Evolutionary conservation across 495 filamentous ascomycete species (phyloP), one percentile per base, ranked within the genome.

Genomic region (Penicillium salamii): DNA sequence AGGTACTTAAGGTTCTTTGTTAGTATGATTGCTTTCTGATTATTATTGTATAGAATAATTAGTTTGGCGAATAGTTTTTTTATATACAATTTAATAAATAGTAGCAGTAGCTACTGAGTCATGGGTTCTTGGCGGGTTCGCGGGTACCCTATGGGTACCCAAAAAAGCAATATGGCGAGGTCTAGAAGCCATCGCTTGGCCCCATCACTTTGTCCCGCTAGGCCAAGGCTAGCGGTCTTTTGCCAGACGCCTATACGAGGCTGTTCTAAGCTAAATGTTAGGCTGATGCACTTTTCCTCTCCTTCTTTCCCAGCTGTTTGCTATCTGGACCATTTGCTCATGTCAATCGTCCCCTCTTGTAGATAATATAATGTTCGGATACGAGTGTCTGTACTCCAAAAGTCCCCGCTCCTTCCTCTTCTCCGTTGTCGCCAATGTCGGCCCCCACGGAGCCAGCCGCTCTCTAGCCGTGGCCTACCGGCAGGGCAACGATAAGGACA

Each of bases 391-490:
- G 8, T 21, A 29, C 23, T 37, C 46, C 35, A 42, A n/a, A 2
- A 42, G 14, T 20, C 55, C 55, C 15, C 54, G 53, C 32, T 56
- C 53, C 32, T 56, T 48, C 26, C 53, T 56, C 34, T 56, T 56
- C 38, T 13, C 36, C 39, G 35, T 56, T 18, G 47, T 56, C 21
- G 53, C 53, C 48, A 56, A 56, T 52, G 43, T 56, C 48, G 53
- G 53, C 38, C 53, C 53, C 38, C 11, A 33, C 37, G 53, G 53
- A 20, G 19, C 44, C 38, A 56, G 48, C 33, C 47, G 53, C 48
- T 18, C 43, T 24, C 47, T 56, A 18, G 43, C 48, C 43, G 53
- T 56, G 38, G 53, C 53, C 53, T 56, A 56, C 53, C 53, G 53
- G 23, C 53, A 56, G 38, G 15, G 23, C 48, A 8, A 23, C 32